Percentiles rank a stretch among this genome's conserved stretches.
Evolutionary conservation across 2,329 filamentous ascomycete species (phyloP).

Genomic region (Cytospora piceae): DNA sequence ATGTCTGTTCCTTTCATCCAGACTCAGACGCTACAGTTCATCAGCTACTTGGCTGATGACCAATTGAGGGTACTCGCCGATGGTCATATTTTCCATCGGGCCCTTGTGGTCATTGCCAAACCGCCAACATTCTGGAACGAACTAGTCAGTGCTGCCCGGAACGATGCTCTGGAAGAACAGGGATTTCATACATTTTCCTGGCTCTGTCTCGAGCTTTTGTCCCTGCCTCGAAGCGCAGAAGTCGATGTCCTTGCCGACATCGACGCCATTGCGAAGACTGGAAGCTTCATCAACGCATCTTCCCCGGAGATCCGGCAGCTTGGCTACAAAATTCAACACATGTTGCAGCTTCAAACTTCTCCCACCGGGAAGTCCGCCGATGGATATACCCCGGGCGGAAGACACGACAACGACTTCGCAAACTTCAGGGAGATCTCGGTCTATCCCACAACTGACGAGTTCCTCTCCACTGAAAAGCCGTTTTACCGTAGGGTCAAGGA

Average conservation of each 20-base stretch:
- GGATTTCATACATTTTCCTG: conserved; percentile 49
- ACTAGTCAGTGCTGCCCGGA: conserved; percentile 42
- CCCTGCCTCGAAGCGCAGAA: conserved; percentile 36
- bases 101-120: conserved; percentile 52
- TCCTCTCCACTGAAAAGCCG: conserved; percentile 53
- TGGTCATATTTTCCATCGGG: conserved; percentile 52
- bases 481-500: conserved; percentile 60
- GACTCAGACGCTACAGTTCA: conserved; percentile 40
- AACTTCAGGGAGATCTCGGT: conserved; percentile 66
- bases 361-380: conserved; percentile 20
- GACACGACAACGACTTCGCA: conserved; percentile 73
- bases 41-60: conserved; percentile 46
- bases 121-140: conserved; percentile 60
- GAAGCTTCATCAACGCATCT: conserved; percentile 36
- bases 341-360: conserved; percentile 39
- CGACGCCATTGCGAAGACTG: conserved; percentile 32
- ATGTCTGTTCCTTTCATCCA: conserved; percentile 39
- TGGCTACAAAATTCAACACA: conserved; percentile 44
- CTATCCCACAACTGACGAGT: conserved; percentile 68
- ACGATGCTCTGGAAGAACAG: conserved; percentile 38
- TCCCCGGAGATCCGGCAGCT: conserved; percentile 36
- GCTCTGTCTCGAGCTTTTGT: conserved; percentile 53
- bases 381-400: conserved; percentile 57
- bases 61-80: conserved; percentile 52
- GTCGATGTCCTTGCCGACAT: conserved; percentile 34